These are phyloP conservation scores for Micractinium conductrix DNA, from an alignment of 139 green algal species.

Conservation along the genomic window DNA sequence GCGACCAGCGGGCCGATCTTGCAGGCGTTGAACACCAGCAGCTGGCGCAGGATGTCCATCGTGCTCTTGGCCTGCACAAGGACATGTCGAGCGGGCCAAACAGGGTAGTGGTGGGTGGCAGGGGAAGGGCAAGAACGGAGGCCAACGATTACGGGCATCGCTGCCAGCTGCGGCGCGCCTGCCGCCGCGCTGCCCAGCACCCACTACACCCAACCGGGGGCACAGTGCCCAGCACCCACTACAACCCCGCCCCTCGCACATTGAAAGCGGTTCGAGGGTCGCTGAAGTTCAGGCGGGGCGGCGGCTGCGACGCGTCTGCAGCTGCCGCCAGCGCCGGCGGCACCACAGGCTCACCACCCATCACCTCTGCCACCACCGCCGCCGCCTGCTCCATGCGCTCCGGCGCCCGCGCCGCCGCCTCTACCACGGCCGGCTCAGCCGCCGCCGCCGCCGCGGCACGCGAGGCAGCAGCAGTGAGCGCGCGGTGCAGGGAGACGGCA, in stretches of 20 bases:
- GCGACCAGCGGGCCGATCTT: constrained; percentile 45
- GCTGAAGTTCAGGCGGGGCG: constrained; percentile 38
- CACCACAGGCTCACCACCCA: background rate
- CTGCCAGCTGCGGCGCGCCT: too few relatives aligned
- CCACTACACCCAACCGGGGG: too few relatives aligned
- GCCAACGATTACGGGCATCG: too few relatives aligned
- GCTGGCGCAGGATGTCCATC: constrained; percentile 49
- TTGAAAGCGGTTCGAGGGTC: constrained; percentile 45
- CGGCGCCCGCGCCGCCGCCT: background rate
- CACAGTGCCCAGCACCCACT: too few relatives aligned
- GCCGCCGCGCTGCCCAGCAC: too few relatives aligned
- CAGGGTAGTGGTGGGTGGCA: background rate
- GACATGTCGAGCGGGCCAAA: background rate
- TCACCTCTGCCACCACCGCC: constrained; percentile 16
- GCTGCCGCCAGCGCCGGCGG: background rate
- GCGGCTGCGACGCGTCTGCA: background rate
- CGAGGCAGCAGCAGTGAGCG: background rate
- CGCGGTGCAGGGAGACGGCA: background rate
- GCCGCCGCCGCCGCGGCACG: background rate
- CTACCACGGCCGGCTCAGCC: background rate
- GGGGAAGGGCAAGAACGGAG: too few relatives aligned
- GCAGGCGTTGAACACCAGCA: constrained; percentile 55
- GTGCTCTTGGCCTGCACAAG: constrained; percentile 47
- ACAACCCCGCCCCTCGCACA: too few relatives aligned
- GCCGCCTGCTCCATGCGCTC: constrained; percentile 19